Evolutionary conservation across 2,329 filamentous ascomycete species (phyloP).

Genomic region (Cladosporium sp.): DNA sequence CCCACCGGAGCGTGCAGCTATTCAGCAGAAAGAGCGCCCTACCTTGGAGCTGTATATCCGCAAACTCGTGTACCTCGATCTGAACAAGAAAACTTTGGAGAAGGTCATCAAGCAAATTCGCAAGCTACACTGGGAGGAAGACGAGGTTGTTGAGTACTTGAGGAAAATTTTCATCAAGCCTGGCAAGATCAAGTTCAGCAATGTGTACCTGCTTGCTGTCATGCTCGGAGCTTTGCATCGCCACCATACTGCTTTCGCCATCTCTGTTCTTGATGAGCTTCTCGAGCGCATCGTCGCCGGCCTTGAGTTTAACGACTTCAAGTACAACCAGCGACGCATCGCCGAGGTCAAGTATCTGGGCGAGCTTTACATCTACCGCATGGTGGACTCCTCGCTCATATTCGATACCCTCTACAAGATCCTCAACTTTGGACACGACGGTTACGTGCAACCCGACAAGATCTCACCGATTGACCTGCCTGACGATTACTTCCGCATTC

Average conservation of each 20-base stretch:
- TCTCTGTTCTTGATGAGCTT: constrained; percentile 86
- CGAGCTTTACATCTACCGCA: constrained; percentile 95
- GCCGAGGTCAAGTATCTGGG: constrained; percentile 95
- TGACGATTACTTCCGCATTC: constrained; percentile 94
- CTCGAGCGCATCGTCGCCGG: constrained; percentile 84
- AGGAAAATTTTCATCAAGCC: constrained; percentile 95
- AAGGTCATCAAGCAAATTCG: constrained; percentile 92
- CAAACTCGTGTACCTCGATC: constrained; percentile 86
- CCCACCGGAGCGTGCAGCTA: constrained; percentile 85
- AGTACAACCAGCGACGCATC: constrained; percentile 90
- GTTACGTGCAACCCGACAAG: constrained; percentile 72
- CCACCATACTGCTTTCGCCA: constrained; percentile 87
- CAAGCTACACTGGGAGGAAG: constrained; percentile 95
- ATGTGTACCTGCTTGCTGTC: constrained; percentile 88
- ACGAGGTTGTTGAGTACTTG: constrained; percentile 73
- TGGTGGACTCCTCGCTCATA: constrained; percentile 91
- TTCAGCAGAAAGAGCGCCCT: constrained; percentile 93
- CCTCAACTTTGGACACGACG: constrained; percentile 82
- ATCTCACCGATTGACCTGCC: constrained; percentile 77
- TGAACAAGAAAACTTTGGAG: constrained; percentile 90
- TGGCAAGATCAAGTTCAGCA: constrained; percentile 95
- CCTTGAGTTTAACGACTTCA: constrained; percentile 93
- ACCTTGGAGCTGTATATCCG: constrained; percentile 90
- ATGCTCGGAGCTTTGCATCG: constrained; percentile 83
- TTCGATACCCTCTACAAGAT: constrained; percentile 96